Percentiles rank a stretch among this genome's conserved stretches.
phyloP scores from a whole-genome alignment of 2,329 filamentous ascomycete species.

The Pyrenophora seminiperda region DNA sequence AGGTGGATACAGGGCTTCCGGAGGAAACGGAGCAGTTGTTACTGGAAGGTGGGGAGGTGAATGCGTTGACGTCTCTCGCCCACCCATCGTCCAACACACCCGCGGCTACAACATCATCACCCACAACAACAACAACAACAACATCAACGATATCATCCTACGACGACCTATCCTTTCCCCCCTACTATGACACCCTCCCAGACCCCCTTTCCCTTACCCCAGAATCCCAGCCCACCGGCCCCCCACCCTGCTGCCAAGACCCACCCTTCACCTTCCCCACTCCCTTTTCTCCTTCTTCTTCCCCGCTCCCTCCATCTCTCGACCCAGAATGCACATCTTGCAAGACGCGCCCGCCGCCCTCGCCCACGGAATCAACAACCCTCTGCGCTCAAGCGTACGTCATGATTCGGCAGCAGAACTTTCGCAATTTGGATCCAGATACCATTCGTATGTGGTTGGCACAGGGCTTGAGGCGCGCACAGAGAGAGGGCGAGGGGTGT shows the following conservation, averaged over 20 bases:
- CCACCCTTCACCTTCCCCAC: too few relatives aligned
- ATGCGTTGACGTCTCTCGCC: too few relatives aligned
- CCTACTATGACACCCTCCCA: background rate
- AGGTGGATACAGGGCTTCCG: too few relatives aligned
- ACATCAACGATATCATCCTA: too few relatives aligned
- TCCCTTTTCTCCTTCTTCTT: background rate
- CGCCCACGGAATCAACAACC: conserved; percentile 40
- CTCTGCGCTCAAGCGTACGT: conserved; percentile 43
- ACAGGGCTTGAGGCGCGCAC: conserved; percentile 36
- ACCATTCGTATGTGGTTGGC: conserved; percentile 42
- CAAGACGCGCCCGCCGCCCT: conserved; percentile 31
- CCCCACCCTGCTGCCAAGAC: conserved; percentile 37
- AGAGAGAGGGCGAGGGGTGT: conserved; percentile 40
- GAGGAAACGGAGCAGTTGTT: too few relatives aligned
- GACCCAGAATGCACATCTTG: conserved; percentile 38
- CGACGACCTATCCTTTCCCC: background rate
- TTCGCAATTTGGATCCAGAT: conserved; percentile 37
- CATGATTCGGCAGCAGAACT: conserved; percentile 44
- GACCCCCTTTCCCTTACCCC: conserved; percentile 7
- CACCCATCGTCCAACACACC: too few relatives aligned
- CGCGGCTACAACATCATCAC: too few relatives aligned
- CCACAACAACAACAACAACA: too few relatives aligned
- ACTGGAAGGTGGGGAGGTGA: too few relatives aligned
- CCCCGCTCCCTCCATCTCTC: background rate
- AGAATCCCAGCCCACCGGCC: conserved; percentile 8